phyloP scores from a whole-genome alignment of 2,329 filamentous ascomycete genomes.

The Neonectria magnoliae region DNA sequence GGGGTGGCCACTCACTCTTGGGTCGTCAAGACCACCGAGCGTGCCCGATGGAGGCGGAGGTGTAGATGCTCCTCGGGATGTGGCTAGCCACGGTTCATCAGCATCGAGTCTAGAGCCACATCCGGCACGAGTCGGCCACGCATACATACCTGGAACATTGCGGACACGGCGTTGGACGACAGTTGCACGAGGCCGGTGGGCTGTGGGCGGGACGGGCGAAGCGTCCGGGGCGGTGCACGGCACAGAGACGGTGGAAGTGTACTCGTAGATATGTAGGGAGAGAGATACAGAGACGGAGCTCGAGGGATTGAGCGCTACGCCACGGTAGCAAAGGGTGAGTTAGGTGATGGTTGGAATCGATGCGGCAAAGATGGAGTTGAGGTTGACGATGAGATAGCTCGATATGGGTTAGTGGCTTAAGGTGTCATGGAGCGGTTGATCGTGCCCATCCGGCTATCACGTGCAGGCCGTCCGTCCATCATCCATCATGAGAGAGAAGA shows the following conservation, averaged over 20 bases:
- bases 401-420: slow-evolving; percentile 20
- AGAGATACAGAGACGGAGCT: not conserved
- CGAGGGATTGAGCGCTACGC: not conserved
- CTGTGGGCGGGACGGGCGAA: slow-evolving; percentile 5
- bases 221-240: slow-evolving; percentile 15
- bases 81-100: slow-evolving; percentile 53
- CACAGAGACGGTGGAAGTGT: not conserved
- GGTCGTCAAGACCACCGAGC: slow-evolving; percentile 82
- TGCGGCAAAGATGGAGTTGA: slow-evolving; percentile 10
- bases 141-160: slow-evolving; percentile 40
- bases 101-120: slow-evolving; percentile 4
- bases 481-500: not conserved
- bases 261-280: not conserved
- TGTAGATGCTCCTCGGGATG: slow-evolving; percentile 79
- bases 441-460: not conserved
- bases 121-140: slow-evolving; percentile 15
- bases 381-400: slow-evolving; percentile 5
- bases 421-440: slow-evolving; percentile 12
- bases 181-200: slow-evolving; percentile 14
- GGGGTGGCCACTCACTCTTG: slow-evolving; percentile 68
- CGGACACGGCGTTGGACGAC: slow-evolving; percentile 6
- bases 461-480: not conserved
- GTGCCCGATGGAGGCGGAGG: slow-evolving; percentile 83
- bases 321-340: not conserved
- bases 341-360: not conserved